Conservation (phyloP, 192 early-diverging fungal species). For the Coemansia guatemalensis region DNA sequence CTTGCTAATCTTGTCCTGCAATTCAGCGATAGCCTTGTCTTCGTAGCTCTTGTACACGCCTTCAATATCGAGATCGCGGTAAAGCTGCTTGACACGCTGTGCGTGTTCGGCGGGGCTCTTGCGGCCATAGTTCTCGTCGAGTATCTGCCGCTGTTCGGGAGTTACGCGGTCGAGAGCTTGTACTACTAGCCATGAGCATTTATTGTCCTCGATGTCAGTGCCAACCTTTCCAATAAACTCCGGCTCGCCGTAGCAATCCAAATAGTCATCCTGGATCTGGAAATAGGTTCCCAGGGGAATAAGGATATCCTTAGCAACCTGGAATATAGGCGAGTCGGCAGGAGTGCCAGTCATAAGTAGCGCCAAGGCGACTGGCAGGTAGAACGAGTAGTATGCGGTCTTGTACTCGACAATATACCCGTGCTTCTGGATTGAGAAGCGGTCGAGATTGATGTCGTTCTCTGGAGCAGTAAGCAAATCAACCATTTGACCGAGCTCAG, state of each 20-base stretch:
- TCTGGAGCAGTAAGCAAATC: slow-evolving; percentile 99
- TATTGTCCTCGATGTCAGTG: slow-evolving; percentile 99
- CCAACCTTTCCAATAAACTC: slow-evolving; percentile 97
- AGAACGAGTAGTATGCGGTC: slow-evolving; percentile 99
- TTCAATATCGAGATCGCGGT: slow-evolving; percentile 77
- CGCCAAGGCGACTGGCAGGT: slow-evolving; percentile 93
- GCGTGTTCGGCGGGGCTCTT: slow-evolving; percentile 73
- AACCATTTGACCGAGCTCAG: slow-evolving; percentile 95
- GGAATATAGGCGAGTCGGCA: slow-evolving; percentile 72
- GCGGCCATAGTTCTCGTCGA: slow-evolving; percentile 93
- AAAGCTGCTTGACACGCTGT: slow-evolving; percentile 80
- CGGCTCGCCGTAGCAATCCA: slow-evolving; percentile 94
- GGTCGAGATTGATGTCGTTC: slow-evolving; percentile 85
- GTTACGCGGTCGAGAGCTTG: slow-evolving; percentile 77
- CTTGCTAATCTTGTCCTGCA: slow-evolving; percentile 75
- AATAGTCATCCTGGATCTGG: slow-evolving; percentile 98
- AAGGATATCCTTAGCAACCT: slow-evolving; percentile 81
- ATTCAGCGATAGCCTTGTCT: slow-evolving; percentile 72
- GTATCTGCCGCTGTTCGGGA: slow-evolving; percentile 80
- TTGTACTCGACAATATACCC: slow-evolving; percentile 97
- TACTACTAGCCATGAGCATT: slow-evolving; percentile 98
- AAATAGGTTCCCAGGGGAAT: slow-evolving; percentile 98
- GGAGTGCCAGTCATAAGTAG: slow-evolving; percentile 84
- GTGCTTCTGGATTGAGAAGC: slow-evolving; percentile 93
- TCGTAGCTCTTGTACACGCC: slow-evolving; percentile 84